A percentile compares a stretch with the other conserved stretches of the same genome.
phyloP scores from a whole-genome alignment of 2,329 filamentous ascomycete genomes.

The Lachnellula cervina region DNA sequence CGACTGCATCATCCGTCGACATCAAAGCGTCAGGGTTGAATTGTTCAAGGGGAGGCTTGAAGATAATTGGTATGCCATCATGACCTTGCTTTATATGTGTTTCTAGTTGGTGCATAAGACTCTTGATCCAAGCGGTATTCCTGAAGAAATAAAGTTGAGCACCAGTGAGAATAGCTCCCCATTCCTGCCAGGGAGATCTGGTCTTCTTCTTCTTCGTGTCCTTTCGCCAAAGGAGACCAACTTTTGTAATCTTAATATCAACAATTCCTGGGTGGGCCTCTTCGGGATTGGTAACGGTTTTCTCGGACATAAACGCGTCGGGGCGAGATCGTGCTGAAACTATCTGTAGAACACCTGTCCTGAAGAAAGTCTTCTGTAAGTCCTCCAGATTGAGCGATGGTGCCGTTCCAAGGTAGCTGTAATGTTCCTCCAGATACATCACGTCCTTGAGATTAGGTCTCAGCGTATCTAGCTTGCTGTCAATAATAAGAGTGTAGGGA shows the following conservation, averaged over 20 bases:
- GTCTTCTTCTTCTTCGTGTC: conserved; percentile 90
- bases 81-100: conserved; percentile 73
- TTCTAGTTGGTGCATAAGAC: conserved; percentile 82
- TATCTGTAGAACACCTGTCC: conserved; percentile 88
- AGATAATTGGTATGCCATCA: conserved; percentile 72
- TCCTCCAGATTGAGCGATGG: conserved; percentile 72
- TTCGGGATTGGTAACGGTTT: conserved; percentile 76
- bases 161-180: conserved; percentile 94
- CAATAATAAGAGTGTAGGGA: conserved; percentile 90
- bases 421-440: conserved; percentile 87
- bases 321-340: conserved; percentile 89
- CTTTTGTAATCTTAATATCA: conserved; percentile 95
- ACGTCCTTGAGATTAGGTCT: conserved; percentile 86
- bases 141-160: conserved; percentile 96
- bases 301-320: conserved; percentile 89
- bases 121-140: conserved; percentile 89
- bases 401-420: conserved; percentile 77
- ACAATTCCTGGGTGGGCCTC: conserved; percentile 90
- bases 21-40: conserved; percentile 94
- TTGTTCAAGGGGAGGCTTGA: conserved; percentile 81
- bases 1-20: conserved; percentile 89
- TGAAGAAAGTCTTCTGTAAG: conserved; percentile 83
- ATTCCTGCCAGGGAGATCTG: conserved; percentile 96
- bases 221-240: conserved; percentile 91
- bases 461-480: conserved; percentile 77